phyloP scores from a whole-genome alignment of 345 rosid genomes.

The Bruguiera sexangula region DNA sequence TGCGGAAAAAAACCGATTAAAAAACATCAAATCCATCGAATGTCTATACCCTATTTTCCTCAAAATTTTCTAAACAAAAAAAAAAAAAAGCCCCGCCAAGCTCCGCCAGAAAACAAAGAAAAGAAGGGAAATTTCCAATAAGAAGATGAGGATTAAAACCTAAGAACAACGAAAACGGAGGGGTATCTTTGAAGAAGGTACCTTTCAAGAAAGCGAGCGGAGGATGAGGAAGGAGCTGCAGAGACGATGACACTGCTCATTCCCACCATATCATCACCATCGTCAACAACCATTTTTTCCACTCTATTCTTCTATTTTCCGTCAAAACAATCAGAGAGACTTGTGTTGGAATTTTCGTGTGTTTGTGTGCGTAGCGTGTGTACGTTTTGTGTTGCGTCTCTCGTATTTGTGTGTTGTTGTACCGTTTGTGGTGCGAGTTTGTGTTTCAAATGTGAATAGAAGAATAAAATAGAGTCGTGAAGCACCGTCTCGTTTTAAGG shows the following conservation, averaged over 20 bases:
- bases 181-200: conserved; percentile 36
- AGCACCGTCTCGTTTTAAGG: neutral
- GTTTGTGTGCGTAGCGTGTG: neutral
- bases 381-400: neutral
- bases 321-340: neutral
- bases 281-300: conserved; percentile 21
- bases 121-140: neutral
- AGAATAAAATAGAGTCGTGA: neutral
- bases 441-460: neutral
- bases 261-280: conserved; percentile 27
- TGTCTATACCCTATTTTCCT: neutral
- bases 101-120: neutral
- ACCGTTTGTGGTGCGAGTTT: neutral
- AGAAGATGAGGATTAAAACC: conserved; percentile 1
- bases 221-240: conserved; percentile 14
- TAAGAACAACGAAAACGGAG: neutral
- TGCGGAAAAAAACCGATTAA: conserved; percentile 44
- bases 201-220: conserved; percentile 47
- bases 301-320: neutral
- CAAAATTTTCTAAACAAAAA: neutral
- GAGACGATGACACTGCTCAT: conserved; percentile 31
- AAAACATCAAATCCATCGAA: conserved; percentile 41
- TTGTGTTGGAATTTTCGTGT: neutral
- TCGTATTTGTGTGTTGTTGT: neutral
- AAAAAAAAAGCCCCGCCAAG: neutral